Percentiles rank a stretch among this genome's conserved stretches.
Evolutionary conservation across 2,329 filamentous ascomycete genomes (phyloP).

Genomic region (Cyclaneusma minus): DNA sequence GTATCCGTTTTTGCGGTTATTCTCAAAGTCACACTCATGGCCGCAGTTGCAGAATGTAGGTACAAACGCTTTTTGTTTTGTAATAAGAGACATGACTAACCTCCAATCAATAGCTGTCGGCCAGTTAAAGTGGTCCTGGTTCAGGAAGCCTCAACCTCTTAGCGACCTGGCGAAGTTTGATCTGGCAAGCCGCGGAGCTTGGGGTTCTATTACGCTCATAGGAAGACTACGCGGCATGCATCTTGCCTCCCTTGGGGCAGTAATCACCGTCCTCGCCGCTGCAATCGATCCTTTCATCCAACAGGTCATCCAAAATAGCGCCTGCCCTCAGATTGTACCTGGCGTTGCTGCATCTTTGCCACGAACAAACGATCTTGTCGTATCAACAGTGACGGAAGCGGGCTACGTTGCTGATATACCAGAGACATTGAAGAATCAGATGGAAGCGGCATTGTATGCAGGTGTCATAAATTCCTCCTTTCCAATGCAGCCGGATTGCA

Average conservation of each 20-base stretch:
- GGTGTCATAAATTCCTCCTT: slow-evolving; percentile 4
- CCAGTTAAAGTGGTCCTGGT: slow-evolving; percentile 14
- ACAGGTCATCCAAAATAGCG: slow-evolving; percentile 4
- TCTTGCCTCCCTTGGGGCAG: slow-evolving; percentile 4
- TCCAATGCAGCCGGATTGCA: slow-evolving; percentile 4
- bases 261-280: slow-evolving; percentile 6
- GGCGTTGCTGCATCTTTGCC: slow-evolving; percentile 2
- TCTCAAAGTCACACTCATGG: slow-evolving; percentile 17
- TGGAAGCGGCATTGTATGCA: slow-evolving; percentile 5
- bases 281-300: slow-evolving; percentile 7
- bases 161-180: slow-evolving; percentile 6
- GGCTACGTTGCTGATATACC: slow-evolving; percentile 1
- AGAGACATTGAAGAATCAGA: slow-evolving; percentile 3
- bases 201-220: slow-evolving; percentile 4
- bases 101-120: too few species aligned
- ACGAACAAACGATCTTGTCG: slow-evolving; percentile 3
- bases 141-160: slow-evolving; percentile 4
- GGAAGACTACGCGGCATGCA: slow-evolving; percentile 3
- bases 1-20: slow-evolving; percentile 16
- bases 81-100: too few species aligned
- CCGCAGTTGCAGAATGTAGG: slow-evolving; percentile 17
- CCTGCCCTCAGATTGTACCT: slow-evolving; percentile 2
- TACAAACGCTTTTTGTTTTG: too few species aligned
- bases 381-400: slow-evolving; percentile 1
- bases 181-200: slow-evolving; percentile 5